Base-by-base conservation (phyloP, 768 basidiomycete genomes). In the Collybia nuda region DNA sequence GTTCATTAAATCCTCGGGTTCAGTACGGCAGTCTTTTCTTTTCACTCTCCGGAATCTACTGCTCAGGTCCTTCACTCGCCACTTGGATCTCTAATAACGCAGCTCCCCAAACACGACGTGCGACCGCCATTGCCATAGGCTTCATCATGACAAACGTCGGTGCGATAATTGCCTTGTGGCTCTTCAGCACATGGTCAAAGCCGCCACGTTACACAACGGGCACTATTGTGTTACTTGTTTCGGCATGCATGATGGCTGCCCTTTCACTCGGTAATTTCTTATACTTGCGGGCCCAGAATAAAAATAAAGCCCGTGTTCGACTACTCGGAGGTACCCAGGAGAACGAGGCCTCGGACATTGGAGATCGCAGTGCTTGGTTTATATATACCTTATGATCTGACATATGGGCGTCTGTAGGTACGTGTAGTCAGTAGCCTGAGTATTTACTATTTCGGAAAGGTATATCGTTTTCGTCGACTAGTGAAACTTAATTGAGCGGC, bases 71-170 rank as follows among this genome's bases (percentile, higher is more conserved):
- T 2, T 69, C 81, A 0, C 62, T 82, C 26, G 71, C 72, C 2
- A 79, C 83, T 0, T 86, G 85, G 85, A 66, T 69, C 46, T 76
- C 83, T 7, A 85, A 86, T 64, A 86, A 85, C 66, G 71, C 78
- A 5, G 68, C 77, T 5, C 84, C 84, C 0, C 72, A 82, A 53
- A 64, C 73, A 38, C 71, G 81, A 23, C 76, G 84, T 15, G 85
- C 82, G 1, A 82, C 83, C 0, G 69, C 77, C 29, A 71, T 85
- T 44, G 83, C 82, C n/a, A 71, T 84, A 19, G 74, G 75, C 1
- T 79, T 82, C 54, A 79, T 80, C 55, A 72, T 79, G 71, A 78
- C 78, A 22, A 85, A 84, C 58, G 67, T 73, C 0, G 82, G 82
- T 11, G 82, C 81, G 1, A 83, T 86, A 40, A 75, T 85, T 24